Evolutionary conservation across 2,329 filamentous ascomycete genomes (phyloP).

Genomic region (Akanthomyces muscarius): DNA sequence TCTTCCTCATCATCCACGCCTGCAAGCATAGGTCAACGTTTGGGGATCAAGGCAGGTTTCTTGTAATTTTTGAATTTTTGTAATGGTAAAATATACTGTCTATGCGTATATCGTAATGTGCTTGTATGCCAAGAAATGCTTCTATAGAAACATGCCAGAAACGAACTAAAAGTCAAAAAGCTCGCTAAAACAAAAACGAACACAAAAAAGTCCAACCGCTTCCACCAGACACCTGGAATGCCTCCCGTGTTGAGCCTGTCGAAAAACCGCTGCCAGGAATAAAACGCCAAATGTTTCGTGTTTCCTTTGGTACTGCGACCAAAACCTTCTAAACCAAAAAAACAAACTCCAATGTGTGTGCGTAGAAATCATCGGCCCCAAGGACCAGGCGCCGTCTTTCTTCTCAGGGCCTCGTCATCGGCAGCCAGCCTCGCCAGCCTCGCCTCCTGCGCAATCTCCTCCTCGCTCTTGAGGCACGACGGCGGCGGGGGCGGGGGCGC

Average conservation of each 20-base stretch:
- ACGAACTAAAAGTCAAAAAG: neutral
- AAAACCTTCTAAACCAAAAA: neutral
- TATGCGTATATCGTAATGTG: slow-evolving; percentile 6
- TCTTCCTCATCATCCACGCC: neutral
- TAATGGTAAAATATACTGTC: slow-evolving; percentile 14
- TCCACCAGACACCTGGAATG: neutral
- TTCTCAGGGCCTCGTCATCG: slow-evolving; percentile 45
- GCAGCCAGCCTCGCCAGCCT: slow-evolving; percentile 34
- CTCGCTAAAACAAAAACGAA: neutral
- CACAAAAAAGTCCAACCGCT: neutral
- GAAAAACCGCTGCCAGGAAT: neutral
- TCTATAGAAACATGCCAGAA: neutral
- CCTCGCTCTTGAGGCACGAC: slow-evolving; percentile 37
- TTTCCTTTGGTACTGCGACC: neutral
- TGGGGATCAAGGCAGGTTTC: neutral
- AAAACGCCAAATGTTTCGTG: neutral
- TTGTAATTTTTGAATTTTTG: neutral
- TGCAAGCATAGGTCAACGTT: neutral
- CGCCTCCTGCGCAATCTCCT: slow-evolving; percentile 45
- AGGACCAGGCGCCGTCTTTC: slow-evolving; percentile 39
- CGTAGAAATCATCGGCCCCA: slow-evolving; percentile 28
- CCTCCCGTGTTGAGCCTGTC: neutral
- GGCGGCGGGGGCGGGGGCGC: neutral
- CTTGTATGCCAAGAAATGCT: neutral
- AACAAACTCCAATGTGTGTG: no score